Evolutionary conservation across 2,329 filamentous ascomycete genomes (phyloP).

Genomic region (Pseudodiploospora longispora): DNA sequence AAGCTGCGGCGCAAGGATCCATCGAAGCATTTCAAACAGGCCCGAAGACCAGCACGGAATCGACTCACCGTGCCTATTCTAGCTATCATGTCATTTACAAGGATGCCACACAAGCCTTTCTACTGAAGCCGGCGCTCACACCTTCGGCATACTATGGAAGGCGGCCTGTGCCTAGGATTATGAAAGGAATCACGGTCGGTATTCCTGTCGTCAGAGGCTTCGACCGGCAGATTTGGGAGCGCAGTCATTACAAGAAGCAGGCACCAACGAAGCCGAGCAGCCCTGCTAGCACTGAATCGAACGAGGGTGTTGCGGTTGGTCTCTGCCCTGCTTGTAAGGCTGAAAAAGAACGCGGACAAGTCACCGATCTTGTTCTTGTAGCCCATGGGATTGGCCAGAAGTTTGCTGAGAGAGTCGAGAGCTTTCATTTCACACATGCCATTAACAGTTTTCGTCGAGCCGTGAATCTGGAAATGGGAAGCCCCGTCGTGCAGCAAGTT

Average conservation of each 20-base stretch:
- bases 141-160: slow-evolving; percentile 81
- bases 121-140: slow-evolving; percentile 76
- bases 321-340: slow-evolving; percentile 52
- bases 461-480: slow-evolving; percentile 76
- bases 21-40: slow-evolving; percentile 26
- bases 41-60: slow-evolving; percentile 30
- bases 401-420: slow-evolving; percentile 86
- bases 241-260: slow-evolving; percentile 48
- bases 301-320: slow-evolving; percentile 19
- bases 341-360: slow-evolving; percentile 56
- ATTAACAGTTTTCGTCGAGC: slow-evolving; percentile 85
- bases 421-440: slow-evolving; percentile 93
- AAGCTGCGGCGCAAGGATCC: slow-evolving; percentile 48
- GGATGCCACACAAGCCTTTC: slow-evolving; percentile 66
- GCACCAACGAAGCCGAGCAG: slow-evolving; percentile 19
- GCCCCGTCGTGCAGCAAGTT: slow-evolving; percentile 63
- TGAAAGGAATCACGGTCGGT: slow-evolving; percentile 74
- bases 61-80: slow-evolving; percentile 51
- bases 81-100: slow-evolving; percentile 83
- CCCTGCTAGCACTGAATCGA: slow-evolving; percentile 20
- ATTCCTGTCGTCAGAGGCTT: slow-evolving; percentile 88
- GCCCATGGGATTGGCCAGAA: slow-evolving; percentile 97
- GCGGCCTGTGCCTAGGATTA: slow-evolving; percentile 73
- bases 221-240: slow-evolving; percentile 67
- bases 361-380: slow-evolving; percentile 83